phyloP scores from a whole-genome alignment of 805 yeast species.

The Ogataea sp. region DNA sequence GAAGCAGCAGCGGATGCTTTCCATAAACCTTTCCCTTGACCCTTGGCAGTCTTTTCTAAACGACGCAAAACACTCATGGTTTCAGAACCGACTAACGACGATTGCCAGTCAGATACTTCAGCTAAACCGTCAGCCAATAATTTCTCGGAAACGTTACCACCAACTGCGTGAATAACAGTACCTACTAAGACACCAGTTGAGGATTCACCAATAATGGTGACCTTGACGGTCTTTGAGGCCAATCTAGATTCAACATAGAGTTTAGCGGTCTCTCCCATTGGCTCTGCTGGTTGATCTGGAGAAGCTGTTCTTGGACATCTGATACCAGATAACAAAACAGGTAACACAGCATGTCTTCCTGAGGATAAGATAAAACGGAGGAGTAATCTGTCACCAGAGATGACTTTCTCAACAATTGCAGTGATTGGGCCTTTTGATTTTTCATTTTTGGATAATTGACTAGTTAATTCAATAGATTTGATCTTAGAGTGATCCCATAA shows the following conservation, averaged over 20 bases:
- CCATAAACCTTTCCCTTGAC: conserved; percentile 51
- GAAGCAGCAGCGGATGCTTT: conserved; percentile 23
- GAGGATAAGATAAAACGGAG: conserved; percentile 44
- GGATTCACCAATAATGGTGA: conserved; percentile 50
- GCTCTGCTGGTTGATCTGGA: conserved; percentile 35
- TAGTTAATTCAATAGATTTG: conserved; percentile 16
- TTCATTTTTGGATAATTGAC: conserved; percentile 24
- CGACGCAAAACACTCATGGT: conserved; percentile 54
- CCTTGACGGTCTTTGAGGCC: conserved; percentile 51
- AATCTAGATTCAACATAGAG: conserved; percentile 55
- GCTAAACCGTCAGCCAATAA: conserved; percentile 65
- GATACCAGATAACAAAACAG: conserved; percentile 66
- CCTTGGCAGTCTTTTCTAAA: conserved; percentile 56
- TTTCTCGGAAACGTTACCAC: conserved; percentile 72
- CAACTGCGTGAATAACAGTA: conserved; percentile 62
- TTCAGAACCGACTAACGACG: conserved; percentile 54
- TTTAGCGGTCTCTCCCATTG: conserved; percentile 61
- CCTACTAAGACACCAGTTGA: conserved; percentile 56
- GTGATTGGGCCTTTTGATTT: conserved; percentile 31
- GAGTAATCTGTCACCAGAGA: conserved; percentile 72
- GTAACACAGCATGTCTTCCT: conserved; percentile 47
- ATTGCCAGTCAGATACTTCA: conserved; percentile 76
- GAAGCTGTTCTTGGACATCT: conserved; percentile 62
- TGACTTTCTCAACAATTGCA: conserved; percentile 66
- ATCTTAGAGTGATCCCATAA: conserved; percentile 37